phyloP scores from a whole-genome alignment of 768 basidiomycete genomes.

The Russula virescens region DNA sequence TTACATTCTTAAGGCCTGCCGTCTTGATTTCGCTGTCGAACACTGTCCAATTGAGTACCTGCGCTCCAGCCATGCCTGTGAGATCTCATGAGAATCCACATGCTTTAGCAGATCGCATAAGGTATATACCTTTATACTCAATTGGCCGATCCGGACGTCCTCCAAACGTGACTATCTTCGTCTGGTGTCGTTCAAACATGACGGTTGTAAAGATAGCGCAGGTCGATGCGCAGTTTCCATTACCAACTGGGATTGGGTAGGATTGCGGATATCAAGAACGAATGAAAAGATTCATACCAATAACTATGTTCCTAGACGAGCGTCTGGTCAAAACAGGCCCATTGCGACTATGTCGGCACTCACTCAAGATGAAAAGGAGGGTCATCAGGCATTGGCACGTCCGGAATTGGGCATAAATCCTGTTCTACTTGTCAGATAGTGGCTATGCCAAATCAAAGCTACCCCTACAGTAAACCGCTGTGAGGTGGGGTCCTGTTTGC shows the following conservation, averaged over 20 bases:
- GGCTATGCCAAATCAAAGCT: neutral
- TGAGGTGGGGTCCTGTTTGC: slow-evolving; percentile 29
- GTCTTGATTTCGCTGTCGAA: slow-evolving; percentile 13
- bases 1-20: neutral
- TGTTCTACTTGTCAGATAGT: slow-evolving; percentile 16
- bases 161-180: slow-evolving; percentile 47
- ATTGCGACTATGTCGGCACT: neutral
- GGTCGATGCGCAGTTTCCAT: slow-evolving; percentile 43
- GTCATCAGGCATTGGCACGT: neutral
- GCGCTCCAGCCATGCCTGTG: neutral
- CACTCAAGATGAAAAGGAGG: slow-evolving; percentile 22
- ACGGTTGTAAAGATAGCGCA: slow-evolving; percentile 52
- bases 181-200: slow-evolving; percentile 47
- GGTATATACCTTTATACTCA: neutral
- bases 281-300: neutral
- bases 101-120: neutral
- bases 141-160: slow-evolving; percentile 42
- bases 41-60: neutral
- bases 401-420: slow-evolving; percentile 32
- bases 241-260: slow-evolving; percentile 8
- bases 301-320: slow-evolving; percentile 11
- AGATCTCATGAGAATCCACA: neutral
- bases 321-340: neutral
- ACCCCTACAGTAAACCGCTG: slow-evolving; percentile 33
- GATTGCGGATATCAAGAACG: neutral